Base-by-base conservation (phyloP, 164 flowering plant species). In the Platanus orientalis region DNA sequence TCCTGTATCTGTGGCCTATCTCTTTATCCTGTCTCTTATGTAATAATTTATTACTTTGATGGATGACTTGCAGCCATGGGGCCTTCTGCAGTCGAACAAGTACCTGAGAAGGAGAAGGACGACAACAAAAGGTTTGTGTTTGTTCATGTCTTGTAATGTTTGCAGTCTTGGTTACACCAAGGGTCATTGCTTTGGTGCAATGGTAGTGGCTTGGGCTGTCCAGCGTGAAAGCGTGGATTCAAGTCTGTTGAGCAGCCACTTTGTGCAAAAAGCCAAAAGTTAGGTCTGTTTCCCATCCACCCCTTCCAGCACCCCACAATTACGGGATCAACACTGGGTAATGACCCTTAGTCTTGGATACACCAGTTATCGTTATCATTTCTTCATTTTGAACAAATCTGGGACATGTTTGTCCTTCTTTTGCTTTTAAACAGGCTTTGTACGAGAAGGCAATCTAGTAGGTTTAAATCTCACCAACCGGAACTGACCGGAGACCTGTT, bases 401-500 rank as follows among this genome's bases (percentile, higher is more conserved):
- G 34, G 42, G 42, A 36, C 42, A 36, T 36, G 42, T 36, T 7
- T 36, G 9, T 36, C 42, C 10, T 7, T n/a, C n/a, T 36, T 45
- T 45, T 45, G 26, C 62, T 14, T 30, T 51, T 65, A 1, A 42
- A 2, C 70, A 83, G 89, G 79, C 77, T 67, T 25, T 79, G 84
- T 71, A 24, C 73, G 71, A 81, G 87, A 69, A 80, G 96, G 74
- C 89, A 80, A 50, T 85, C 97, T 59, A 75, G 80, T 42, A 75
- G 70, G 77, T 68, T 78, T 29, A 74, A 64, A 61, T 45, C 82
- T 21, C 47, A 63, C 45, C 63, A 67, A 25, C 68, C 70, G 16
- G 81, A 80, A 67, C 60, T 69, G 5, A 13, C 55, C 1, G 87
- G 83, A 62, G 73, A 85, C 63, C 72, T 79, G 67, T 83, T 80